Evolutionary conservation across 768 basidiomycete species (phyloP), one percentile per base, ranked within the genome.

Genomic region (Mycena metata): DNA sequence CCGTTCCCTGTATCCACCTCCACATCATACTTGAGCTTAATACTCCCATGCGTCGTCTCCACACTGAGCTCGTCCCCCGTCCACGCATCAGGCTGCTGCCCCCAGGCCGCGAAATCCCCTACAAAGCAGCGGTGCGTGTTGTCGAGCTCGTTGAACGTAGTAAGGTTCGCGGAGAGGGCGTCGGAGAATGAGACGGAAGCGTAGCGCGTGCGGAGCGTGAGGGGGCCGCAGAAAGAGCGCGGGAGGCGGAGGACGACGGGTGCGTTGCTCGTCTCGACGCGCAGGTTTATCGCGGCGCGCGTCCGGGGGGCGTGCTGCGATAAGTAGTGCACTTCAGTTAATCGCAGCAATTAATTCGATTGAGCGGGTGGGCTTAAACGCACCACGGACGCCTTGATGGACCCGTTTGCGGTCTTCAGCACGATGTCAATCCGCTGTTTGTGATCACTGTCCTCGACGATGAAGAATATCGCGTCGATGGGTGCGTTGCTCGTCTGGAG

Each of bases 401-500:
- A 55, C 0, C 81, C 83, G 50, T 83, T 77, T 21, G 43, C 41
- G 3, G 79, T 72, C 10, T 59, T 68, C 1, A 73, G 68, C 52
- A 75, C 69, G 1, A 79, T 59, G 5, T 51, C 59, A 19, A 73
- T 64, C 71, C 66, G 23, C 70, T 67, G 24, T 43, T 71, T 56
- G 59, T 49, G 43, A 16, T 67, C 60, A 6, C 54, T 60, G 47
- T 52, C 43, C 39, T 55, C 49, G 51, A 82, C 69, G 0, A 86
- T 61, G 71, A 80, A 84, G 41, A 87, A 69, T 1, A 85, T 81
- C 8, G 78, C 82, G 6, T 79, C 69, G 6, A 88, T 77, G 10
- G 66, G 62, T 0, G 82, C 79, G 66, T 79, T 76, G 23, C 39
- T 74, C 0, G 83, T 78, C 17, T 63, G 67, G n/a, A 85, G 69